A percentile compares a stretch with the other conserved stretches of the same genome.
Conservation (phyloP, 768 basidiomycete genomes). For the Boletus eberwhitei region DNA sequence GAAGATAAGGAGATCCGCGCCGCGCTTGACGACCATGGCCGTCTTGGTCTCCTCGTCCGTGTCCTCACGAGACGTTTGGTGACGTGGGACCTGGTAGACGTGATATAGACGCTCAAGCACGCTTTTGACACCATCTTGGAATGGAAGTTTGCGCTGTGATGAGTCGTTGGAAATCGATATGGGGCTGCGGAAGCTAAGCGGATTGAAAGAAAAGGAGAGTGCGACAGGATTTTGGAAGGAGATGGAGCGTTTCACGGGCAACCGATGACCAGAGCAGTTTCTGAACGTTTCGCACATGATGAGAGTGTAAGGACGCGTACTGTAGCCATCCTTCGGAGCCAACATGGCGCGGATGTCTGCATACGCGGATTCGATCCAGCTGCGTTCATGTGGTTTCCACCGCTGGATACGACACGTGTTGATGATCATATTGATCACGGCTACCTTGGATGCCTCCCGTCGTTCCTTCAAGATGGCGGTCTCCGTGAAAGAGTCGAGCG, state of each 20-base stretch:
- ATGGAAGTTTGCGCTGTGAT: conserved; percentile 18
- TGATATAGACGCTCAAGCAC: conserved; percentile 11
- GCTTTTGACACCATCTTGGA: conserved; percentile 12
- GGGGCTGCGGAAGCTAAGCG: conserved; percentile 23
- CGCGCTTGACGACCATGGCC: conserved; percentile 16
- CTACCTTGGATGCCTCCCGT: conserved; percentile 23
- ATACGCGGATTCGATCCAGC: conserved; percentile 25
- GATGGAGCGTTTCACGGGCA: conserved; percentile 17
- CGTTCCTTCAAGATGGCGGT: conserved; percentile 14
- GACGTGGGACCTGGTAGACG: conserved; percentile 24
- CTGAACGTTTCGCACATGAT: conserved; percentile 25
- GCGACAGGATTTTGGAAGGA: conserved; percentile 25
- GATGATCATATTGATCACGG: conserved; percentile 21
- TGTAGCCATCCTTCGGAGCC: conserved; percentile 6
- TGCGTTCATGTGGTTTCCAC: conserved; percentile 29
- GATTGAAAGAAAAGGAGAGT: conserved; percentile 9
- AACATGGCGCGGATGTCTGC: conserved; percentile 27
- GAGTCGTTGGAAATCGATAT: conserved; percentile 16
- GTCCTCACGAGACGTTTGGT: neutral
- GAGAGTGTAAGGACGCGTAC: conserved; percentile 14
- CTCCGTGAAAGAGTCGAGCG: conserved; percentile 18
- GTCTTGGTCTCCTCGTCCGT: conserved; percentile 7
- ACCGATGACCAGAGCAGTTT: neutral
- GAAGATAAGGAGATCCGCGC: conserved; percentile 27
- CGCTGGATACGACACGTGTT: conserved; percentile 17